Evolutionary conservation across 2,329 filamentous ascomycete genomes (phyloP).

Genomic region (Nannizzia gypsea): DNA sequence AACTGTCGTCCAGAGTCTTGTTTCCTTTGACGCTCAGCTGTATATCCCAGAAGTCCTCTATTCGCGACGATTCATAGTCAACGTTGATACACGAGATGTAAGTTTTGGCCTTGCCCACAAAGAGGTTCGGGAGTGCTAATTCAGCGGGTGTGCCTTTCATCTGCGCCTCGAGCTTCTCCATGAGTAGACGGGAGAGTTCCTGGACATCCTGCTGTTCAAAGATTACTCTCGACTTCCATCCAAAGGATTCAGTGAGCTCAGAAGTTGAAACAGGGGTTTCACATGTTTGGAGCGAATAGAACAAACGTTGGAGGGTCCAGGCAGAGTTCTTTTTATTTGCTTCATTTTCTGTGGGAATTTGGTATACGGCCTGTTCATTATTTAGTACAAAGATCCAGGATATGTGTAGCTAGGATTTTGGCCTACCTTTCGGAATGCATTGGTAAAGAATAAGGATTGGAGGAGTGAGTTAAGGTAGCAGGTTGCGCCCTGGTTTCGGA

Average conservation of each 20-base stretch:
- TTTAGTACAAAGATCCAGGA: constrained; percentile 2
- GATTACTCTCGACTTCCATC: constrained; percentile 94
- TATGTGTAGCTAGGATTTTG: not conserved
- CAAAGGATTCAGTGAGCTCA: constrained; percentile 91
- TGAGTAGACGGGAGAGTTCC: constrained; percentile 87
- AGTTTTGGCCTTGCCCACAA: constrained; percentile 96
- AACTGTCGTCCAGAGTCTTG: constrained; percentile 84
- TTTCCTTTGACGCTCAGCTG: constrained; percentile 94
- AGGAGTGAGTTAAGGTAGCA: constrained; percentile 78
- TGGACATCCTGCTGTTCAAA: constrained; percentile 99
- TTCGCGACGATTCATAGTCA: constrained; percentile 86
- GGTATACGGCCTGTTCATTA: constrained; percentile 65
- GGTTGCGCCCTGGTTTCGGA: constrained; percentile 92
- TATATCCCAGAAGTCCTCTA: constrained; percentile 98
- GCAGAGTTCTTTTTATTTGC: constrained; percentile 75
- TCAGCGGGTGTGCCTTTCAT: constrained; percentile 96
- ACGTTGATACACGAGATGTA: constrained; percentile 99
- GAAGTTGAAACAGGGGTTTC: constrained; percentile 74
- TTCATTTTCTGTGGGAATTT: constrained; percentile 76
- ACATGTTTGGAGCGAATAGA: constrained; percentile 87
- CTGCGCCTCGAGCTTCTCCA: constrained; percentile 92
- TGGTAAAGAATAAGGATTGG: constrained; percentile 76
- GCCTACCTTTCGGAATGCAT: constrained; percentile 77
- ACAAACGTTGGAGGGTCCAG: constrained; percentile 83
- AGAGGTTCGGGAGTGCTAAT: constrained; percentile 77